Conservation (phyloP, 768 basidiomycete genomes). For the Holtermanniella nyarrowii region DNA sequence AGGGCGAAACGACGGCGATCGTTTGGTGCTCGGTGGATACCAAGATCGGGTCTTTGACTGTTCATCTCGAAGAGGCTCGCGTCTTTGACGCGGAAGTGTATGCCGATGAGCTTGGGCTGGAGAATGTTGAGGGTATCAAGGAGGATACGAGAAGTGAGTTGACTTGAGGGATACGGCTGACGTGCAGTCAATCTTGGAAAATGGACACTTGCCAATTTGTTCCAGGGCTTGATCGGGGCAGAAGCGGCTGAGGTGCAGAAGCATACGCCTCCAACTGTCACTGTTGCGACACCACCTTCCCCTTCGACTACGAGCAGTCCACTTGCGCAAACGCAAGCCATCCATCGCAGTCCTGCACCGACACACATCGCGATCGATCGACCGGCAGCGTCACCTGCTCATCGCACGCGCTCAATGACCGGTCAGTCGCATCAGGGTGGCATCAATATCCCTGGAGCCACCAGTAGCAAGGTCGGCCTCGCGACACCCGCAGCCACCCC, state of each 20-base stretch:
- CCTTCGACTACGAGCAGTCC: too few relatives aligned
- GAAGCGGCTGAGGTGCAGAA: slow-evolving; percentile 26
- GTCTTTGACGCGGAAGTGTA: slow-evolving; percentile 94
- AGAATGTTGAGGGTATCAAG: slow-evolving; percentile 51
- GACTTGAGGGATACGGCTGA: slow-evolving; percentile 4
- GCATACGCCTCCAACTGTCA: slow-evolving; percentile 7
- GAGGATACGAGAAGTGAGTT: slow-evolving; percentile 73
- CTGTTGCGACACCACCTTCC: slow-evolving; percentile 8
- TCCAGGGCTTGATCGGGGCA: slow-evolving; percentile 47
- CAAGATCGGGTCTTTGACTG: slow-evolving; percentile 72
- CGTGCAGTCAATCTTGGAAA: slow-evolving; percentile 75
- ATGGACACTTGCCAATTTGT: slow-evolving; percentile 80
- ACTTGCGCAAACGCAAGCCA: too few relatives aligned
- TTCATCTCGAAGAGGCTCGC: slow-evolving; percentile 67
- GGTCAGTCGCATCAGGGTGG: background rate
- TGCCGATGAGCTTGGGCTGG: slow-evolving; percentile 76
- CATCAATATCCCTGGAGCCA: background rate
- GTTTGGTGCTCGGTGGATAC: slow-evolving; percentile 86
- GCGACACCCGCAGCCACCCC: slow-evolving; percentile 51
- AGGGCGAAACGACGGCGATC: slow-evolving; percentile 78
- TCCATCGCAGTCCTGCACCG: slow-evolving; percentile 26
- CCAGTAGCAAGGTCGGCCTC: slow-evolving; percentile 42
- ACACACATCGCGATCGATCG: slow-evolving; percentile 34
- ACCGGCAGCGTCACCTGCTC: slow-evolving; percentile 14
- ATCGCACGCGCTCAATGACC: slow-evolving; percentile 33